Evolutionary conservation across 192 early-diverging fungal species (phyloP), one percentile per base, ranked within the genome.

Genomic region (Blastocladiella britannica): DNA sequence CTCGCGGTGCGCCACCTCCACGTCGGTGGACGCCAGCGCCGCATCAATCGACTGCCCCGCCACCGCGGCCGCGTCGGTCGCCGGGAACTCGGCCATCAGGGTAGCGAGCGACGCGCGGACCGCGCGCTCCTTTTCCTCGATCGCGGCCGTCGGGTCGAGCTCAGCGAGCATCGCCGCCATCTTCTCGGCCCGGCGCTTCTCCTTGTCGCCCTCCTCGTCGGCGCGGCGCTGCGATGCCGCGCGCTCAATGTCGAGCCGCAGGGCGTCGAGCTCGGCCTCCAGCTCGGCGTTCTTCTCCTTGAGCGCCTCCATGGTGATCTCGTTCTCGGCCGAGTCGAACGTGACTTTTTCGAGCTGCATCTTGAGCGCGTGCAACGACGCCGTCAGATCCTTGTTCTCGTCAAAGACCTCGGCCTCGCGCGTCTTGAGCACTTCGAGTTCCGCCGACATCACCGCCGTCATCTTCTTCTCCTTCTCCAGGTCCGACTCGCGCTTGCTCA

Each of bases 401-500:
- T 75, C 65, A 9, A 72, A 69, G 26, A 70, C 62, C 8, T 65
- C 63, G 6, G 63, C 59, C 47, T 79, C 80, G 60, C 81, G 78
- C 26, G 74, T 72, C 65, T 86, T 86, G 65, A 78, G 70, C 57
- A 71, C 68, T 7, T 61, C 63, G 12, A 95, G 66, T 68, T 93
- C 88, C 27, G 89, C 85, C 55, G 72, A 82, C 65, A 89, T 67
- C 5, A 69, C 55, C 22, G 76, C 72, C 37, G 82, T 60, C 22
- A 73, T 55, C 60, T 79, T 79, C 55, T 80, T 65, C 26, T 74
- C 60, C 24, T 72, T 64, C 52, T 81, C 72, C 58, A 97, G 67
- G 56, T 88, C 87, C 22, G 79, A 67, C 60, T 97, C 92, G 62
- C 89, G 92, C 54, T 96, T 89, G 5, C 91, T 80, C 52, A 99